Percentiles rank a stretch among this genome's conserved stretches.
Evolutionary conservation across 75 land plant genomes (phyloP).

Genomic region (Chamaecyparis obtusa): DNA sequence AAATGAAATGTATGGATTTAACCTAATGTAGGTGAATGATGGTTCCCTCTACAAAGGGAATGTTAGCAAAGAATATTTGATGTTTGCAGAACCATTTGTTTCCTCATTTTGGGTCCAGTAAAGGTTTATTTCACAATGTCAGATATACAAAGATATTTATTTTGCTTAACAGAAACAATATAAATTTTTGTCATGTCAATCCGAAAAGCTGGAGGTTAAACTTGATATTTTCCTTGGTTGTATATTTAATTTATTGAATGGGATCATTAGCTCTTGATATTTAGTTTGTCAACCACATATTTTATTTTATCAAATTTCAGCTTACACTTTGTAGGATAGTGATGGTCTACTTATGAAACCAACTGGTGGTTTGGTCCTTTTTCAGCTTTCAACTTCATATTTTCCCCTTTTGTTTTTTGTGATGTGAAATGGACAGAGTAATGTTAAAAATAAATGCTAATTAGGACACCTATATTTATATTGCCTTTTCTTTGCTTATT

Average conservation of each 20-base stretch:
- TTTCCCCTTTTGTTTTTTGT: not conserved
- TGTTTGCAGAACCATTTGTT: not conserved
- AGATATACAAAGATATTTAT: not conserved
- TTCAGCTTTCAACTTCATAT: not conserved
- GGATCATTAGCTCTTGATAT: not conserved
- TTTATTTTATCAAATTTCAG: not conserved
- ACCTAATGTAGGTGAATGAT: not conserved
- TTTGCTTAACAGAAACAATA: too few species aligned
- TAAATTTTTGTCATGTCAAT: too few species aligned
- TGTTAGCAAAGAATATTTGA: not conserved
- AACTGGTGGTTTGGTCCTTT: not conserved
- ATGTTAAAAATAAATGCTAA: not conserved
- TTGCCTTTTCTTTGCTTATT: not conserved
- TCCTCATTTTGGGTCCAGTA: not conserved
- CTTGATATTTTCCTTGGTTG: too few species aligned
- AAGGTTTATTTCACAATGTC: not conserved
- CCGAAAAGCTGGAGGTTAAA: too few species aligned
- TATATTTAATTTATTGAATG: not conserved
- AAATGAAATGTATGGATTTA: too few species aligned
- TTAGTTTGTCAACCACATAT: not conserved
- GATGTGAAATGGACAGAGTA: not conserved
- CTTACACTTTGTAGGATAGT: not conserved
- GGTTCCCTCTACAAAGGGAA: not conserved
- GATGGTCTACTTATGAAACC: not conserved
- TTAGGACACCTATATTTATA: not conserved